Conservation (phyloP, 306 rosid species). For the Prunus mongolica region DNA sequence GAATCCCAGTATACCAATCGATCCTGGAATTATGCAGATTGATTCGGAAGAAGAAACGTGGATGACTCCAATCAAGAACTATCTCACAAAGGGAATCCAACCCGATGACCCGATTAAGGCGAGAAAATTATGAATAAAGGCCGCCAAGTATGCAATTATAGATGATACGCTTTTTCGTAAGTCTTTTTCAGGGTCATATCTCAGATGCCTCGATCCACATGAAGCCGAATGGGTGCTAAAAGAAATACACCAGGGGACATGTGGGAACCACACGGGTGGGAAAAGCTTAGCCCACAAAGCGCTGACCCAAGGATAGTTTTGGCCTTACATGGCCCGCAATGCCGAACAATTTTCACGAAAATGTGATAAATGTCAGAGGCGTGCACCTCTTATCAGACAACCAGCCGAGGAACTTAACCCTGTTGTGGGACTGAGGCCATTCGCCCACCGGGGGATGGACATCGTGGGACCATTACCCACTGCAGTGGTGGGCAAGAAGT, state of each 20-base stretch:
- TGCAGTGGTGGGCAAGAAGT: accelerated
- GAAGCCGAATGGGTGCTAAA: neutral
- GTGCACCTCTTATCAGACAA: too few species aligned
- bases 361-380: neutral
- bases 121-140: neutral
- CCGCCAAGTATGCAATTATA: neutral
- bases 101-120: accelerated
- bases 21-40: neutral
- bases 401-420: too few species aligned
- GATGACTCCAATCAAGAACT: neutral
- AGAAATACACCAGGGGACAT: neutral
- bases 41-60: too few species aligned
- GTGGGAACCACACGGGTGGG: neutral
- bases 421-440: accelerated
- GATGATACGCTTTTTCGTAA: accelerated
- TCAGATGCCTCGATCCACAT: accelerated
- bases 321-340: neutral
- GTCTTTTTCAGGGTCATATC: too few species aligned
- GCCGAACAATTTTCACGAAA: accelerated
- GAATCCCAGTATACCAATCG: accelerated
- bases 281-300: neutral
- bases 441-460: neutral
- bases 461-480: neutral
- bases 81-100: neutral
- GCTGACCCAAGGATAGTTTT: neutral